Base-by-base conservation (phyloP, 2,329 filamentous ascomycete species). In the Tolypocladium endophyticum region DNA sequence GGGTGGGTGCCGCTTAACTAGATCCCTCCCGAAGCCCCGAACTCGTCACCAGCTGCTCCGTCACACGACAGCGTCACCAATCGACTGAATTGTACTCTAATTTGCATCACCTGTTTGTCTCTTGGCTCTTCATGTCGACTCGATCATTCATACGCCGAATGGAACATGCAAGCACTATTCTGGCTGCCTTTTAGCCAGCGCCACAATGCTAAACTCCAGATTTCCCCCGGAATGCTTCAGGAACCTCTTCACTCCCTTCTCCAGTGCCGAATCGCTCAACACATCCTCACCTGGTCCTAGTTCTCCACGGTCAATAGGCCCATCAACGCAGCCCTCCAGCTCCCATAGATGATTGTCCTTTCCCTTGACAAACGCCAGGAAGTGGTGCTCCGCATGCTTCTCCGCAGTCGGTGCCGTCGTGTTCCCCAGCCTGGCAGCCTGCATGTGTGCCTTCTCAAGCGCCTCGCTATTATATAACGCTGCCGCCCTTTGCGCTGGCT, bases 341-440 rank as follows among this genome's bases (percentile, higher is more conserved):
- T 95, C 91, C 85, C 89, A 95, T 50, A 95, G 69, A 59, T 78
- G 78, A 8, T 82, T 80, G 58, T 87, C 82, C 65, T 81, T 79
- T 4, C 76, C 77, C 73, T 88, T 91, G 56, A 92, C 86, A 69
- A 92, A 94, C 50, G 88, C 88, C 45, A 95, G 87, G 67, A 92
- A 95, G 71, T 95, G 90, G 63, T 90, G 77, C 53, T 89, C 87
- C 1, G 85, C 77, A 36, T 79, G 77, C 55, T 83, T 84, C 16
- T 86, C 81, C 14, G 85, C 83, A 23, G 75, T 68, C 1, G 87
- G 87, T 1, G 87, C 82, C 18, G 72, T 71, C 0, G 88, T 89
- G 68, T 90, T 88, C 1, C 91, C 91, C 47, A 78, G 73, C 2
- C 75, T 75, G 5, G 88, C 90, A 6, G 88, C 89, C 58, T 81